phyloP scores from a whole-genome alignment of 1,284 basidiomycete species.

The Trametes hirsuta region DNA sequence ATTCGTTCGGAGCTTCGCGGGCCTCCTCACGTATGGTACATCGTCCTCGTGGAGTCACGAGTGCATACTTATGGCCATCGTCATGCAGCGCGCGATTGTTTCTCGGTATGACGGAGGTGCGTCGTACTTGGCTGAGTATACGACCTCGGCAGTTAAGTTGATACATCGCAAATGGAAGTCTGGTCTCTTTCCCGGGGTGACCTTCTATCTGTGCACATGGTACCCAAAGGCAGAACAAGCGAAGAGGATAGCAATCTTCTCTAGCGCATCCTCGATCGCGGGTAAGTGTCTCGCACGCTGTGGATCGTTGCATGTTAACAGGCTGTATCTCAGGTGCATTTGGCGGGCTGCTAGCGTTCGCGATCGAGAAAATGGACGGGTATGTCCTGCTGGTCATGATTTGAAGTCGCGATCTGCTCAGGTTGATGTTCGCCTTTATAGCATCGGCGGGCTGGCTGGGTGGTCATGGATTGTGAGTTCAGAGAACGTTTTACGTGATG shows the following conservation, averaged over 20 bases:
- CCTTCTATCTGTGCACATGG: conserved; percentile 52
- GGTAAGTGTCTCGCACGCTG: conserved; percentile 35
- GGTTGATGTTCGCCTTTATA: neutral
- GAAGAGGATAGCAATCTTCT: conserved; percentile 46
- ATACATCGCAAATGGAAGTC: neutral
- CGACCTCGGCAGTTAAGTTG: neutral
- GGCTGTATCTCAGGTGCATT: conserved; percentile 8
- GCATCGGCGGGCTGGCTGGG: conserved; percentile 15
- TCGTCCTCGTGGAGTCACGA: too few relatives aligned
- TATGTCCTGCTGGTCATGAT: neutral
- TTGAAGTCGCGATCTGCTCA: neutral
- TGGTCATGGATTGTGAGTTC: conserved; percentile 25
- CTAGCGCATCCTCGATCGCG: conserved; percentile 56
- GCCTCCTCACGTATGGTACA: conserved; percentile 10
- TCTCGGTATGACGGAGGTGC: neutral
- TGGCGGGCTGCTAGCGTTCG: conserved; percentile 52
- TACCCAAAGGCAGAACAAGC: conserved; percentile 24
- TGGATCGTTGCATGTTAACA: neutral
- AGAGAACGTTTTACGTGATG: neutral
- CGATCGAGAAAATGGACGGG: conserved; percentile 13
- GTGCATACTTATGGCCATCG: too few relatives aligned
- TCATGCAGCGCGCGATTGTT: neutral
- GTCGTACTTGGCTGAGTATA: neutral
- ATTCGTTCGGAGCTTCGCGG: conserved; percentile 21
- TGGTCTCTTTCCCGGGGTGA: conserved; percentile 57